Evolutionary conservation across 176 grass and related monocot genomes (phyloP).

Genomic region (Phoenix dactylifera): DNA sequence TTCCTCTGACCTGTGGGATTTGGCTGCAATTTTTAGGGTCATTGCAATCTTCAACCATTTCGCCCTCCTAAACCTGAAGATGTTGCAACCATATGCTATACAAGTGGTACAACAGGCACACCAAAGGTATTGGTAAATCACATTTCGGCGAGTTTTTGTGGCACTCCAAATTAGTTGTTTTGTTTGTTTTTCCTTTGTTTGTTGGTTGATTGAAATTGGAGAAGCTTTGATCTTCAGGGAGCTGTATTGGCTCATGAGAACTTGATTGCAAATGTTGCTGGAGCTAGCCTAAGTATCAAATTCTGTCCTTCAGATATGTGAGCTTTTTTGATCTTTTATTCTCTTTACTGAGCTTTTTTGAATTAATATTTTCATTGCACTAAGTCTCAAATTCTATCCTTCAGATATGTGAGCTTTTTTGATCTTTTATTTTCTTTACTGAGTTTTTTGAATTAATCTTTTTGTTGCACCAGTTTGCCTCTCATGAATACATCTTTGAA

Average conservation of each 20-base stretch:
- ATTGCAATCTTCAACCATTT: slow-evolving; percentile 47
- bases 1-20: neutral
- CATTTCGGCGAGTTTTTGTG: neutral
- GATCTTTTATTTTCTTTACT: neutral
- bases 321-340: slow-evolving; percentile 9
- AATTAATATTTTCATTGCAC: neutral
- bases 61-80: slow-evolving; percentile 83
- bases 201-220: too few species aligned
- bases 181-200: slow-evolving; percentile 9
- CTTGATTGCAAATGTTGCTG: slow-evolving; percentile 87
- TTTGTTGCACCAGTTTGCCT: neutral
- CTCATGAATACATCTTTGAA: neutral
- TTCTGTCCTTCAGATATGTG: slow-evolving; percentile 84
- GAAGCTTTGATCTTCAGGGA: slow-evolving; percentile 38
- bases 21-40: slow-evolving; percentile 44
- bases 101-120: slow-evolving; percentile 90
- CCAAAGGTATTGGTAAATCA: slow-evolving; percentile 48
- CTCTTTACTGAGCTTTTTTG: slow-evolving; percentile 3
- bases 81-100: slow-evolving; percentile 91
- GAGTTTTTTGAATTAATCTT: slow-evolving; percentile 2
- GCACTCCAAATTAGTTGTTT: neutral
- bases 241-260: slow-evolving; percentile 77
- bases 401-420: slow-evolving; percentile 56
- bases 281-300: slow-evolving; percentile 33
- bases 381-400: slow-evolving; percentile 44